phyloP scores from a whole-genome alignment of 2,329 filamentous ascomycete species.

The Phoma sp. region DNA sequence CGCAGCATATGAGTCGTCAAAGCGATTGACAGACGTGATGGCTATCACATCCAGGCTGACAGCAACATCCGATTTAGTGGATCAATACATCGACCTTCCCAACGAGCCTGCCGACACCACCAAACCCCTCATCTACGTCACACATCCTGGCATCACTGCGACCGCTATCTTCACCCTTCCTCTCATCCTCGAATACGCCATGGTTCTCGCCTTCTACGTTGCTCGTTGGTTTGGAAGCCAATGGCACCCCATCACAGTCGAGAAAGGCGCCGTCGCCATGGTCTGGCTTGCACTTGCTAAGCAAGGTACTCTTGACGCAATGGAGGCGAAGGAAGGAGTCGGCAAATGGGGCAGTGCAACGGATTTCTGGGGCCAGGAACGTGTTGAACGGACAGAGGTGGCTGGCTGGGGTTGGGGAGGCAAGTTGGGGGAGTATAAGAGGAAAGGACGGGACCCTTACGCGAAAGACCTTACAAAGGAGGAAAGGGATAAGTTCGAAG shows the following conservation, averaged over 20 bases:
- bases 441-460: conserved; percentile 63
- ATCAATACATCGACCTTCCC: conserved; percentile 31
- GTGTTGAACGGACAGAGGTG: conserved; percentile 79
- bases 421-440: conserved; percentile 57
- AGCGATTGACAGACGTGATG: conserved; percentile 85
- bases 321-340: conserved; percentile 58
- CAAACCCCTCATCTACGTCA: conserved; percentile 72
- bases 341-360: conserved; percentile 86
- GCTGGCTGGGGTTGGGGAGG: conserved; percentile 79
- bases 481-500: conserved; percentile 66
- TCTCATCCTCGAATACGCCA: conserved; percentile 71
- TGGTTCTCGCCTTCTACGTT: conserved; percentile 71
- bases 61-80: conserved; percentile 58
- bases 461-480: conserved; percentile 66
- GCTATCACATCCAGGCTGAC: conserved; percentile 75
- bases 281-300: conserved; percentile 78
- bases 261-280: conserved; percentile 76
- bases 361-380: conserved; percentile 62
- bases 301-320: conserved; percentile 65
- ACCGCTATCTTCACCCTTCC: conserved; percentile 81
- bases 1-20: conserved; percentile 85
- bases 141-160: conserved; percentile 85
- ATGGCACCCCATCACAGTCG: conserved; percentile 82
- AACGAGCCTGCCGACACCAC: conserved; percentile 22
- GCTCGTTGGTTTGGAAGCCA: conserved; percentile 81